Evolutionary conservation across 2,329 filamentous ascomycete genomes (phyloP).

Genomic region (Sclerotiophoma versabilis): DNA sequence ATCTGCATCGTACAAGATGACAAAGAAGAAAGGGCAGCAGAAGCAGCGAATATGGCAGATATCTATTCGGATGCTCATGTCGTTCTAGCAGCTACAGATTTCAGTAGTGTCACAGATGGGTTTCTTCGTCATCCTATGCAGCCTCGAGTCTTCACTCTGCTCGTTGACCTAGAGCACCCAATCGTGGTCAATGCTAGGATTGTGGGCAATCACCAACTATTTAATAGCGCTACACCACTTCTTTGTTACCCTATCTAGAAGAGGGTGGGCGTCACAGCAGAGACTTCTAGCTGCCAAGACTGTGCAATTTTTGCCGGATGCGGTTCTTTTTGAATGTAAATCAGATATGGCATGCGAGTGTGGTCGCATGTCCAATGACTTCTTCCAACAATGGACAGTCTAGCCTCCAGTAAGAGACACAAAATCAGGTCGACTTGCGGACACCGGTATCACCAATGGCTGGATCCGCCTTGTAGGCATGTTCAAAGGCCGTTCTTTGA

Average conservation of each 20-base stretch:
- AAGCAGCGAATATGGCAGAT: constrained; percentile 23
- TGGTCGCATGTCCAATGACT: background rate
- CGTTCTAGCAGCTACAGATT: constrained; percentile 18
- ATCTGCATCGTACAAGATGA: constrained; percentile 32
- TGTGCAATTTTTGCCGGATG: constrained; percentile 13
- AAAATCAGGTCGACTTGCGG: too few species aligned
- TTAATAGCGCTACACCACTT: background rate
- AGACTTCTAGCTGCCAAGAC: background rate
- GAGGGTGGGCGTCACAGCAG: constrained; percentile 17
- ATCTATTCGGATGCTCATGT: constrained; percentile 23
- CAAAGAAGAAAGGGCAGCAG: constrained; percentile 19
- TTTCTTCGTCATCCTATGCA: background rate
- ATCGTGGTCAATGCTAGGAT: background rate
- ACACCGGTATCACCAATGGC: too few species aligned
- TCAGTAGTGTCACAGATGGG: background rate
- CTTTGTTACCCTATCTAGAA: constrained; percentile 1
- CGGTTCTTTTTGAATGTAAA: constrained; percentile 10
- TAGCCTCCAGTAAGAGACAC: background rate
- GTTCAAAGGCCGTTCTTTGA: constrained; percentile 1
- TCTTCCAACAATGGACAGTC: background rate
- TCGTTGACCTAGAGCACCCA: background rate
- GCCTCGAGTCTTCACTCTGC: background rate
- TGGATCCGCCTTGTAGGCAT: background rate
- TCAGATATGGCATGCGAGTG: constrained; percentile 11
- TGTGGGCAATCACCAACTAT: background rate